Conservation (phyloP, 2,329 filamentous ascomycete species). For the Dactylonectria macrodidyma region DNA sequence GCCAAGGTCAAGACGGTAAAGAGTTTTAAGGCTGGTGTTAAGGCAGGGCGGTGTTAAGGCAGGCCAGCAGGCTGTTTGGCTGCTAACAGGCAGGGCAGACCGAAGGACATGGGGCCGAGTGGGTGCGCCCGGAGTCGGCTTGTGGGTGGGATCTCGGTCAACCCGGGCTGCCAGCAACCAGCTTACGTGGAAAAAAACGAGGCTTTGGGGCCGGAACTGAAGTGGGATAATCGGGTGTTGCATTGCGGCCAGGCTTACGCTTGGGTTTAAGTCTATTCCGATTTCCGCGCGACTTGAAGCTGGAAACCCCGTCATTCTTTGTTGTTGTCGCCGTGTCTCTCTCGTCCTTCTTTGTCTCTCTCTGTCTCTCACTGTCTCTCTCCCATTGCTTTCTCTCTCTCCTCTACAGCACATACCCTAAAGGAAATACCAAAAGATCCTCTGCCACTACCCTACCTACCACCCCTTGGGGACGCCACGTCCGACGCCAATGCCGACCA, state of each 20-base stretch:
- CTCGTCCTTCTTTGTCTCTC: not conserved
- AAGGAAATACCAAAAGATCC: not conserved
- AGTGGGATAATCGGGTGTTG: not conserved
- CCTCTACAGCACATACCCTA: not conserved
- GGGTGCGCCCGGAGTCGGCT: too few species aligned
- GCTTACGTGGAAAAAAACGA: too few species aligned
- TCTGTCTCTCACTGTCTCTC: not conserved
- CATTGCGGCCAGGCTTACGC: not conserved
- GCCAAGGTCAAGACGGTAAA: too few species aligned
- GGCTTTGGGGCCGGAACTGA: too few species aligned
- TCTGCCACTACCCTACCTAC: not conserved
- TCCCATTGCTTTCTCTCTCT: not conserved
- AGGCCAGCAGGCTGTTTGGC: too few species aligned
- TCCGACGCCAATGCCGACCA: slow-evolving; percentile 3
- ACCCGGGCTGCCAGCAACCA: too few species aligned
- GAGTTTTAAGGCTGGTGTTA: too few species aligned
- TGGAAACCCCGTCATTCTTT: not conserved
- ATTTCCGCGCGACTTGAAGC: not conserved
- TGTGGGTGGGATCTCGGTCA: too few species aligned
- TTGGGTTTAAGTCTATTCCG: slow-evolving; percentile 5
- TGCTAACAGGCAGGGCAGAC: too few species aligned
- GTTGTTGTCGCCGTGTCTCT: not conserved
- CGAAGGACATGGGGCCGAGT: too few species aligned
- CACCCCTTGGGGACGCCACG: not conserved
- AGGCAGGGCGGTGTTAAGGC: too few species aligned